Evolutionary conservation across 2,329 filamentous ascomycete species (phyloP).

Genomic region (Pyricularia pennisetigena): DNA sequence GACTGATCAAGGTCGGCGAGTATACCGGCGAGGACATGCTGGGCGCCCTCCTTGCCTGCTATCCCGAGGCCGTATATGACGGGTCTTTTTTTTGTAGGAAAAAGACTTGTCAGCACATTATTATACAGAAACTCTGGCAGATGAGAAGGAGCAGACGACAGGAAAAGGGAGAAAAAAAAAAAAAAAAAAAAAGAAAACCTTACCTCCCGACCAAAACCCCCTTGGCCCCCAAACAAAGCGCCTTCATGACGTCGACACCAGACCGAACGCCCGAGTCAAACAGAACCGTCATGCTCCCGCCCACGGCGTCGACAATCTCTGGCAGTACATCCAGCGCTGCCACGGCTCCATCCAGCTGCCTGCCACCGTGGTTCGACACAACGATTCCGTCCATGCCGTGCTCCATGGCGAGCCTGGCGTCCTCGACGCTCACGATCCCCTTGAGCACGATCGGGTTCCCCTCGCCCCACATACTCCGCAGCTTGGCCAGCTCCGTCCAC

Average conservation of each 20-base stretch:
- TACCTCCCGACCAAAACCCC: constrained; percentile 40
- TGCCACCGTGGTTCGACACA: constrained; percentile 47
- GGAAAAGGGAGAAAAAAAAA: background rate
- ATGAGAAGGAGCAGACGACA: background rate
- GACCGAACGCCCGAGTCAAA: constrained; percentile 50
- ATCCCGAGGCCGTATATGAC: constrained; percentile 48
- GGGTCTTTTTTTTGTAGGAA: constrained; percentile 24
- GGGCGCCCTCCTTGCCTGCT: constrained; percentile 43
- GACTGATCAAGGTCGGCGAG: constrained; percentile 44
- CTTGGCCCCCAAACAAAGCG: constrained; percentile 43
- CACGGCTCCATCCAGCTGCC: constrained; percentile 46
- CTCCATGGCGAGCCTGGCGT: constrained; percentile 33
- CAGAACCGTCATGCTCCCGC: constrained; percentile 47
- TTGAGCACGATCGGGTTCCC: constrained; percentile 52
- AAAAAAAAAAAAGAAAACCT: background rate
- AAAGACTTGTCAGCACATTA: background rate
- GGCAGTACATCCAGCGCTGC: constrained; percentile 46
- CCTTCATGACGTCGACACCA: constrained; percentile 49
- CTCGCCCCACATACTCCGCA: constrained; percentile 44
- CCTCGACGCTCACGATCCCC: constrained; percentile 41
- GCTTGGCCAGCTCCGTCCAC: constrained; percentile 52
- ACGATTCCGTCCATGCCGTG: constrained; percentile 39
- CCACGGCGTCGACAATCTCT: constrained; percentile 51
- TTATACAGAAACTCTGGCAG: background rate
- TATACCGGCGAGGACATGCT: constrained; percentile 36